Evolutionary conservation across 441 rosid genomes (phyloP).

Genomic region (Erysimum pusillum): DNA sequence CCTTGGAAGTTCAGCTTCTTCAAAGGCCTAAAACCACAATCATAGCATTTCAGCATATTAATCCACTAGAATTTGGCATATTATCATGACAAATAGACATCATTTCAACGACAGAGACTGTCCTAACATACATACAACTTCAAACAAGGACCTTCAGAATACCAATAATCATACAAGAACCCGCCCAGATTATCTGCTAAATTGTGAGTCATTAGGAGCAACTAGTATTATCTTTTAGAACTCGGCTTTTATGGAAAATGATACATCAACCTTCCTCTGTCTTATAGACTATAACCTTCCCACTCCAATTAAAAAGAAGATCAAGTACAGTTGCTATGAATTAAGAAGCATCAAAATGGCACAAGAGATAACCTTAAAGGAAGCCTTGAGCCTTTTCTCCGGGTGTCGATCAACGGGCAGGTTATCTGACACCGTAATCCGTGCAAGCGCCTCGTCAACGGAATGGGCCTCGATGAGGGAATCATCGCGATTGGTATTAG

Average conservation of each 20-base stretch:
- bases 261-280: slow-evolving; percentile 7
- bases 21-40: slow-evolving; percentile 69
- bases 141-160: neutral
- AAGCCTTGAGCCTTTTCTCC: slow-evolving; percentile 87
- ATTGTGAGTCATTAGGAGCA: neutral
- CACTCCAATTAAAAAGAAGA: neutral
- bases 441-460: slow-evolving; percentile 89
- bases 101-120: slow-evolving; percentile 1
- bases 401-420: slow-evolving; percentile 86
- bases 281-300: neutral
- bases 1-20: slow-evolving; percentile 92
- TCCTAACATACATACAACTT: neutral
- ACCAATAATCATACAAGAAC: neutral
- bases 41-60: slow-evolving; percentile 21
- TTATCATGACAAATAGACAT: neutral
- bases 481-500: slow-evolving; percentile 90
- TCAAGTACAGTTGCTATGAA: neutral
- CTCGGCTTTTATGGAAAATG: neutral
- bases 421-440: slow-evolving; percentile 68
- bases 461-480: slow-evolving; percentile 79
- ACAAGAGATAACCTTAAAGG: slow-evolving; percentile 73
- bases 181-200: neutral
- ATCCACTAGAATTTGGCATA: slow-evolving; percentile 6
- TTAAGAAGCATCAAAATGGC: neutral
- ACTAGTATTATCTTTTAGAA: neutral